Evolutionary conservation across 163 green algal genomes (phyloP), one percentile per base, ranked within the genome.

Genomic region (Smithsoniella earleae): DNA sequence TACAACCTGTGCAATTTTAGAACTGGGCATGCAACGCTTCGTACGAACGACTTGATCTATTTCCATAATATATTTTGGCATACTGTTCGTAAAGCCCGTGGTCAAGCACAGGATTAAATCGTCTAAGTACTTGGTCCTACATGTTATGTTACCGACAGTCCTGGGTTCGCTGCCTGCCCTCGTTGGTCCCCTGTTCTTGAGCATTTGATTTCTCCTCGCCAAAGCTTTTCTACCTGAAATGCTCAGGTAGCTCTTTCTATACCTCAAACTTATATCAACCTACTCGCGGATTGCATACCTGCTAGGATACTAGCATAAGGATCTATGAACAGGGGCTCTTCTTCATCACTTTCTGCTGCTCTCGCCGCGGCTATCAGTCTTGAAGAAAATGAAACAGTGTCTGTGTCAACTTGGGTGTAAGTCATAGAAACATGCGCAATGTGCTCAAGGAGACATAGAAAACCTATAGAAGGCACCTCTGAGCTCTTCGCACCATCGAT

Each of bases 291-390:
- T n/a, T 13, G 22, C 58, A 69, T 36, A 69, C 58, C 58, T 69
- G 58, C 58, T 10, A 69, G 25, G 20, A 33, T 16, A 28, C 30
- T 33, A 22, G 58, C 58, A 34, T 43, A 69, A 3, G 58, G 58
- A 31, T 69, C 58, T n/a, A 69, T 36, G 25, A 69, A 69, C 30
- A 69, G 58, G 10, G 58, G 30, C 40, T 69, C 58, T 69, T 69
- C 58, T 33, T 36, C 34, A 8, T 69, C 58, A 40, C 58, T 34
- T 13, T 69, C 58, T 20, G 34, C 43, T 43, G 58, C 58, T 43
- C 58, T 30, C n/a, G 58, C 27, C 40, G 58, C 58, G 5, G 58
- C 58, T n/a, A 69, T 69, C 58, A 69, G 6, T 36, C 25, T 33
- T 4, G 58, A 69, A 8, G 58, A 69, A 13, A 69, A 69, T 4